phyloP scores from a whole-genome alignment of 148 eudicot species.

The Polygonum aviculare region DNA sequence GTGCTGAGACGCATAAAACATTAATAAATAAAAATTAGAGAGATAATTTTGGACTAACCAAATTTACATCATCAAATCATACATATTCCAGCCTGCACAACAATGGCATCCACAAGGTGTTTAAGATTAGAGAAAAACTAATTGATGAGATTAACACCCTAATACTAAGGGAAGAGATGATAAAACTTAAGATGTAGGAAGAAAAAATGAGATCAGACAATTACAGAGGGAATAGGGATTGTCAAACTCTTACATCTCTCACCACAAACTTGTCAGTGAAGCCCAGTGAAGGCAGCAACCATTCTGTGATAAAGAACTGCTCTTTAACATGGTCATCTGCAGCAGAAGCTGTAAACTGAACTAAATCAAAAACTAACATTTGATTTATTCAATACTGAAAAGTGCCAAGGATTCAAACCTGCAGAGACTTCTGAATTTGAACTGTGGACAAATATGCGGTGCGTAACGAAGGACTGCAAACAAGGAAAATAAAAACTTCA shows the following conservation, averaged over 20 bases:
- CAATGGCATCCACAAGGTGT: not conserved
- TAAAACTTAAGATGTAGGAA: not conserved
- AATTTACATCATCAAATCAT: not conserved
- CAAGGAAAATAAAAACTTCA: constrained; percentile 3
- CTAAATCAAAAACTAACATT: not conserved
- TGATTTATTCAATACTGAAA: not conserved
- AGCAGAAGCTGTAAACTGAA: not conserved
- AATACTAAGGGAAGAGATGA: not conserved
- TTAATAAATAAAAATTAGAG: not conserved
- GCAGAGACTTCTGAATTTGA: constrained; percentile 32
- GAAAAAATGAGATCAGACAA: not conserved
- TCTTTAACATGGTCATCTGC: constrained; percentile 35
- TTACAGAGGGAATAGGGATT: not conserved
- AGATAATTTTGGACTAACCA: not conserved
- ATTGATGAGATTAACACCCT: not conserved
- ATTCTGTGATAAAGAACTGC: constrained; percentile 40
- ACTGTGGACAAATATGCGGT: constrained; percentile 53
- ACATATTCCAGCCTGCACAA: constrained; percentile 8
- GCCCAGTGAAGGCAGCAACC: constrained; percentile 71
- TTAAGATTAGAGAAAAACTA: not conserved
- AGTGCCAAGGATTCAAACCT: not conserved
- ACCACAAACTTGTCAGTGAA: constrained; percentile 50
- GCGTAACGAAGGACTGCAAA: constrained; percentile 73
- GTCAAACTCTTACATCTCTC: constrained; percentile 34
- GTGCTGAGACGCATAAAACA: not conserved